Evolutionary conservation across 305 asterid species (phyloP), one percentile per base, ranked within the genome.

Genomic region (Fraxinus xanthoxyloides): DNA sequence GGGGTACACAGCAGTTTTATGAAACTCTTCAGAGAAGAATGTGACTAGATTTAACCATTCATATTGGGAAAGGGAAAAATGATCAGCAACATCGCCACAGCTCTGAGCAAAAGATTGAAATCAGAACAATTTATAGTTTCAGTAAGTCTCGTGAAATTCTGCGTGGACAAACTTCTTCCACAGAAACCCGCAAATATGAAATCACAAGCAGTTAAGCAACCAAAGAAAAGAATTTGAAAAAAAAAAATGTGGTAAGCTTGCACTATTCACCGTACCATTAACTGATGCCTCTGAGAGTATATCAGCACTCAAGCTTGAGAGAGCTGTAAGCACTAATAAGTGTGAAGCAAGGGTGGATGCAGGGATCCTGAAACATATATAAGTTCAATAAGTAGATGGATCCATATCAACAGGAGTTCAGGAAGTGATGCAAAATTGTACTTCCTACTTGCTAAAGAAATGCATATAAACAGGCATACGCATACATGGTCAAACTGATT

Each of bases 301-400:
- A 38, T 94, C 98, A 82, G 90, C 89, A 77, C 85, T 89, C 97
- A 97, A 91, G 92, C 97, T 91, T 88, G 98, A 89, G 88, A 97
- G 92, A 88, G 98, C 97, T 74, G 97, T 89, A 79, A 88, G 95
- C 87, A 94, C 99, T 84, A 97, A 86, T 36, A 94, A 95, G 87
- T 97, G 97, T 72, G 98, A 91, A 84, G 98, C 94, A 86, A 97
- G 98, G 32, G 89, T 85, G 85, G 95, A 88, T 83, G 98, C 95
- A 76, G 97, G 97, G 77, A 97, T 89, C 97, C 99, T 97, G 97
- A 86, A 90, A 90, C 77, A 87, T 85, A 85, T 72, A 65, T 26
- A 13, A 12, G 78, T 70, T 36, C n/a, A 78, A 82, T 81, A 85
- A 78, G 51, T 76, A 77, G 77, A 76, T 38, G 85, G 56, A 65